Evolutionary conservation across 148 eudicot species (phyloP).

Genomic region (Euryodendron excelsum): DNA sequence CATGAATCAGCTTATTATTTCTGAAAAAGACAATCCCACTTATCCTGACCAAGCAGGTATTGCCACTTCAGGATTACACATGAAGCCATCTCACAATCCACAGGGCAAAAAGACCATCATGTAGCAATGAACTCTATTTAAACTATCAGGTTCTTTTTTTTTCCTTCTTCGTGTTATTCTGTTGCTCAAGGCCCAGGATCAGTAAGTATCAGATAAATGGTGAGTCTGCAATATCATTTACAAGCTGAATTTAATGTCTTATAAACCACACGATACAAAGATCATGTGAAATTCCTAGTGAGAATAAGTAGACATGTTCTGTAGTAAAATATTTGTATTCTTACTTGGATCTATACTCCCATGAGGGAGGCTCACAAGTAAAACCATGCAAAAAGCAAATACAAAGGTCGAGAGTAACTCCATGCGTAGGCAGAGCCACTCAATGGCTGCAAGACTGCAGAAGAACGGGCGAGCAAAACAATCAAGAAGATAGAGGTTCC

Average conservation of each 20-base stretch:
- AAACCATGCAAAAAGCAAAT: conserved; percentile 93
- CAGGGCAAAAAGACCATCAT: neutral
- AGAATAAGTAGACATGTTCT: neutral
- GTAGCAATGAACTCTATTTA: neutral
- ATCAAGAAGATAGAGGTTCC: conserved; percentile 86
- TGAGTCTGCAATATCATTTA: neutral
- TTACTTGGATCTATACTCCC: conserved; percentile 92
- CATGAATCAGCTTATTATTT: neutral
- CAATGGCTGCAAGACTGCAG: conserved; percentile 91
- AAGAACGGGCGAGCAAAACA: conserved; percentile 94
- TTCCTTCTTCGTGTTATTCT: neutral
- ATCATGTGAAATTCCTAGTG: neutral
- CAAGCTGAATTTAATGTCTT: neutral
- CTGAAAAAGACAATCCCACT: neutral
- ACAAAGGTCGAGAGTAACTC: conserved; percentile 87
- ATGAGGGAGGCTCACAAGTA: conserved; percentile 76
- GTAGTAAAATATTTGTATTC: conserved; percentile 22
- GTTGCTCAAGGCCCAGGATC: neutral
- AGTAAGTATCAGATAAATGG: neutral
- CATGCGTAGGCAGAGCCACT: conserved; percentile 96
- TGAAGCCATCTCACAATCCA: neutral
- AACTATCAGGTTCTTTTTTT: neutral
- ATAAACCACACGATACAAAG: neutral
- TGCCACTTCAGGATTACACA: neutral
- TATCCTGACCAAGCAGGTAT: neutral